Conservation (phyloP, 2,329 filamentous ascomycete genomes). For the Botrytis elliptica region DNA sequence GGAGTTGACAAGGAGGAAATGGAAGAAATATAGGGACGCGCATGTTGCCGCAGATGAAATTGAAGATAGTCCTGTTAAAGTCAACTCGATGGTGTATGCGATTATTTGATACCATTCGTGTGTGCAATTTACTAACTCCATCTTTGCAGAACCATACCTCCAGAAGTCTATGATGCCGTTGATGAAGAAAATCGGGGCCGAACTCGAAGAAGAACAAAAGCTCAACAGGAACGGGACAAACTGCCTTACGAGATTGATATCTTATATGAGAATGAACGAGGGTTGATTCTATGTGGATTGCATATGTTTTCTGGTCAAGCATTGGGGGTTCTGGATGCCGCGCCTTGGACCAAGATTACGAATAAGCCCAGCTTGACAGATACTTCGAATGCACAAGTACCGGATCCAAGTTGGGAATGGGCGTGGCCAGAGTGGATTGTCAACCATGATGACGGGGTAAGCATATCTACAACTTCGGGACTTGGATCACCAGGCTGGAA, state of each 20-base stretch:
- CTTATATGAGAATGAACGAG: slow-evolving; percentile 93
- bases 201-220: slow-evolving; percentile 17
- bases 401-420: slow-evolving; percentile 96
- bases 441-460: slow-evolving; percentile 69
- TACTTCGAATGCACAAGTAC: slow-evolving; percentile 85
- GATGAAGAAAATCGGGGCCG: slow-evolving; percentile 27
- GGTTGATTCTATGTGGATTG: slow-evolving; percentile 83
- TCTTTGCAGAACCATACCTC: slow-evolving; percentile 7
- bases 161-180: not conserved
- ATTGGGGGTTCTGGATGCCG: slow-evolving; percentile 79
- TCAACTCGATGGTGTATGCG: slow-evolving; percentile 15
- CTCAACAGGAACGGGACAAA: slow-evolving; percentile 13
- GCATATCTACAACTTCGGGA: not conserved
- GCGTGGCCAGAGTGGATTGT: slow-evolving; percentile 65
- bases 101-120: not conserved
- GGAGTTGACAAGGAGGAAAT: slow-evolving; percentile 35
- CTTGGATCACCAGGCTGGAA: not conserved
- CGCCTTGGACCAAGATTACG: slow-evolving; percentile 77
- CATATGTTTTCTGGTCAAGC: slow-evolving; percentile 87
- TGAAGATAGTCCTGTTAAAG: slow-evolving; percentile 9
- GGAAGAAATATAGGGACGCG: slow-evolving; percentile 40
- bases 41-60: slow-evolving; percentile 33
- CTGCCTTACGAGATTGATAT: slow-evolving; percentile 68
- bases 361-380: slow-evolving; percentile 60
- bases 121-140: not conserved